phyloP scores from a whole-genome alignment of 257 asterid genomes.

The Ligustrum vulgare region DNA sequence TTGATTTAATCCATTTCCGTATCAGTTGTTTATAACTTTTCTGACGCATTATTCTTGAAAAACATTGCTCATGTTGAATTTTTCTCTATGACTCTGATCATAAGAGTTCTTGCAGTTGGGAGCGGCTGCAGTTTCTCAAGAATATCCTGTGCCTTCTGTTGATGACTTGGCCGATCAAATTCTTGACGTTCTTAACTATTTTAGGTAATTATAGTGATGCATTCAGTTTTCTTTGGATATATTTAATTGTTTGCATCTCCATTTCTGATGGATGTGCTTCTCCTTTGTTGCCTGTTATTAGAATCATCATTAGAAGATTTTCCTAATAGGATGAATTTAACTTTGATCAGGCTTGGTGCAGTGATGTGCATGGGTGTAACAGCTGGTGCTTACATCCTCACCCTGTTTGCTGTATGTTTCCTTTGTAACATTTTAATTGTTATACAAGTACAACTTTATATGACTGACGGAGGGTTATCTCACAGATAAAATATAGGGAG shows the following conservation, averaged over 20 bases:
- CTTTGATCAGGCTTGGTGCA: constrained; percentile 74
- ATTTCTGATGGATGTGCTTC: constrained; percentile 1
- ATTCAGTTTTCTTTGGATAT: background rate
- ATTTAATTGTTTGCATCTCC: background rate
- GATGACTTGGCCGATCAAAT: constrained; percentile 88
- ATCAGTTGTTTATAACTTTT: background rate
- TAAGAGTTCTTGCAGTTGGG: constrained; percentile 97
- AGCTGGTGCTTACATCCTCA: constrained; percentile 92
- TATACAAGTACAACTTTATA: background rate
- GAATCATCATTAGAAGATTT: background rate
- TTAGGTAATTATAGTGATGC: constrained; percentile 51
- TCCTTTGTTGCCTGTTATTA: constrained; percentile 15
- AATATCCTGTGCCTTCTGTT: constrained; percentile 58
- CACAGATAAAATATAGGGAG: constrained; percentile 77
- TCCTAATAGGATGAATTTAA: constrained; percentile 24
- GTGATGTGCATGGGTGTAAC: constrained; percentile 97
- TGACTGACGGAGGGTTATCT: constrained; percentile 23
- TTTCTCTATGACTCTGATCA: constrained; percentile 52
- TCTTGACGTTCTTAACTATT: constrained; percentile 82
- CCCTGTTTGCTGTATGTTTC: constrained; percentile 76
- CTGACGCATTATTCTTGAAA: constrained; percentile 12
- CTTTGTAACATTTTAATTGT: background rate
- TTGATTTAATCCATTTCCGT: background rate
- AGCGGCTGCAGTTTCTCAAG: constrained; percentile 70
- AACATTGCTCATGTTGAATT: constrained; percentile 45